phyloP scores from a whole-genome alignment of 2,329 filamentous ascomycete species.

The Pyricularia grisea region DNA sequence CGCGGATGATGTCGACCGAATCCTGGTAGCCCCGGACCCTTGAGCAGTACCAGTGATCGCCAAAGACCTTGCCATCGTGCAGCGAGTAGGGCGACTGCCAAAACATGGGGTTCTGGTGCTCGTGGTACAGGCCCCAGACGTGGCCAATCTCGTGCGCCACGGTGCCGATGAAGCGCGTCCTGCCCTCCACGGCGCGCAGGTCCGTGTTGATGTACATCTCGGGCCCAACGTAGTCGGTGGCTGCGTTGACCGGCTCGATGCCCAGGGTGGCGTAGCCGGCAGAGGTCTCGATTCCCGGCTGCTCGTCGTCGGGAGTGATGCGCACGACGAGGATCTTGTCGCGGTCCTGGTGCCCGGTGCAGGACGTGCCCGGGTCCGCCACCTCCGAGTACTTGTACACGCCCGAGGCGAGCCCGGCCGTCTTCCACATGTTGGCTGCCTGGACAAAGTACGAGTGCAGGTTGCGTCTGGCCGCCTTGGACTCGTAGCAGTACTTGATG shows the following conservation, averaged over 20 bases:
- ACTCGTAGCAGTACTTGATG: constrained; percentile 11
- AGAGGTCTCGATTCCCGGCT: not conserved
- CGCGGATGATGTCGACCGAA: not conserved
- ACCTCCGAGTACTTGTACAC: constrained; percentile 10
- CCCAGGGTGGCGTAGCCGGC: constrained; percentile 5
- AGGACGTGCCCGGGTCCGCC: constrained; percentile 3
- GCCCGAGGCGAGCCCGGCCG: constrained; percentile 2
- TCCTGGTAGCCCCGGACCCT: not conserved
- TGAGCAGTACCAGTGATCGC: not conserved
- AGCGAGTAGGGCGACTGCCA: constrained; percentile 9
- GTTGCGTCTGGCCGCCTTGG: constrained; percentile 1
- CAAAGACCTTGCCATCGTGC: not conserved
- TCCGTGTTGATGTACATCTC: constrained; percentile 10
- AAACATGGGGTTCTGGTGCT: constrained; percentile 17
- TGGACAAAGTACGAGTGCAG: constrained; percentile 2
- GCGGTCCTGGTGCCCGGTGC: constrained; percentile 6
- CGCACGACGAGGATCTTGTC: constrained; percentile 7
- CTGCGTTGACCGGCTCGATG: constrained; percentile 4
- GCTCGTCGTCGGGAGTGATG: constrained; percentile 5
- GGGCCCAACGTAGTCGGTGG: constrained; percentile 7
- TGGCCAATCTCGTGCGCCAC: constrained; percentile 19
- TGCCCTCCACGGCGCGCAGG: constrained; percentile 3
- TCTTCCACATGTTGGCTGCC: constrained; percentile 4
- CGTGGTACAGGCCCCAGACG: constrained; percentile 17
- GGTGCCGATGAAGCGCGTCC: constrained; percentile 7